Evolutionary conservation across 2,329 filamentous ascomycete genomes (phyloP), one percentile per base, ranked within the genome.

Genomic region (Lasiodiplodia sp.): DNA sequence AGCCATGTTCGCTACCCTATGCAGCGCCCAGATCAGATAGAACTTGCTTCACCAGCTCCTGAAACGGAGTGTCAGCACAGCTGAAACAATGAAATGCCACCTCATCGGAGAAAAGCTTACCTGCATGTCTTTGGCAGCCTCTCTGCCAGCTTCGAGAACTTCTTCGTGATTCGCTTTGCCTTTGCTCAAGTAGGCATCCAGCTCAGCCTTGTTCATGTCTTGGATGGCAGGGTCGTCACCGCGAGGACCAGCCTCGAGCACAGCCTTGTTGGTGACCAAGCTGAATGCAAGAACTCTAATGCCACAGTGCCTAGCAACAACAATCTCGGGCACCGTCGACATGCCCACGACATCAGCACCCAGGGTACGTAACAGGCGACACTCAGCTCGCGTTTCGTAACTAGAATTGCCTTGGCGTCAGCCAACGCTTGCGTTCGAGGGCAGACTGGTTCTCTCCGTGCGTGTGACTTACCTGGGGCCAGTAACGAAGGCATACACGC

Each of bases 321-420:
- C 85, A 65, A 91, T 89, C 74, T 91, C 89, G 8, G 89, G 89
- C 34, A 91, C 88, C 0, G 89, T 91, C 38, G 87, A 90, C 89
- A 91, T 91, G 16, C 89, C 89, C 2, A 91, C 89, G n/a, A 91
- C 80, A 74, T 91, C 89, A n/a, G 88, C 88, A 7, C 89, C 88
- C 7, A 90, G 78, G 58, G 81, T 81, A 49, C 83, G 83, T 69
- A 91, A 81, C 84, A 90, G 85, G 21, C 88, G 84, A 74, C 88
- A 90, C 75, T 91, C 88, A 0, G 88, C 88, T 70, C 89, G 82
- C 2, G 88, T 91, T 75, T 91, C 89, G 74, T 90, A 91, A 60
- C 85, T 87, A 66, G 62, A 60, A 68, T 70, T 25, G 66, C 49
- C 28, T 23, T 21, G 31, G n/a, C 11, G n/a, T 66, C 23, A 66